Base-by-base conservation (phyloP, 2,329 filamentous ascomycete species). In the Penicillium sp. region DNA sequence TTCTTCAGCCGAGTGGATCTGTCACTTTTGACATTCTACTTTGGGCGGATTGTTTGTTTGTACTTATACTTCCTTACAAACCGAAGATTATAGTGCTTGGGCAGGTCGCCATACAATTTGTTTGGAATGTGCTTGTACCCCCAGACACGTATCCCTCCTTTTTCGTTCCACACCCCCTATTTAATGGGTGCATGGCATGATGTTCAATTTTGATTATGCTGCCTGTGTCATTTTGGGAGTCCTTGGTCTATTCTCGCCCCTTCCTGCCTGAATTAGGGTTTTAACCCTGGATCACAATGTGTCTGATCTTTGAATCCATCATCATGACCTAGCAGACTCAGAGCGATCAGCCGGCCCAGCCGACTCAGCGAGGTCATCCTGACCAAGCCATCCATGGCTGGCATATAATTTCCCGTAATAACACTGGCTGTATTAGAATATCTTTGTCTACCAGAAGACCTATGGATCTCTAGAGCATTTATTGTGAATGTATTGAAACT, bases 1-100 rank as follows among this genome's bases (percentile, higher is more conserved):
- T 53, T 53, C 51, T 53, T 53, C 51, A 53, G 45, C 32, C 40
- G 32, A 53, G 50, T 49, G 40, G 46, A 45, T 45, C 45, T 50
- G 32, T 49, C 50, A 49, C 7, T 45, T 44, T 14, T 24, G 6
- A 14, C 5, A 16, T 34, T 38, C 8, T 48, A 42, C 50, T 42
- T 48, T 4, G 18, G 27, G 36, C 4, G 50, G 40, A 36, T 21
- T 52, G 21, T 9, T 32, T 42, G 8, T 9, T 42, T 52, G 38
- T 52, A 48, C 29, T 34, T 14, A 29, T 48, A 52, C 38, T 24
- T 42, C 9, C 27, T n/a, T 29, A 2, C 2, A n/a, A 7, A 13
- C 3, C 9, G 18, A 4, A 11, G 3, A n/a, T 14, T 5, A 2
- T 10, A 16, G 1, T 32, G 11, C 6, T 36, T n/a, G 6, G 4